Percentiles rank a stretch among this genome's conserved stretches.
phyloP scores from a whole-genome alignment of 1,284 basidiomycete genomes.

The Athelia psychrophila region DNA sequence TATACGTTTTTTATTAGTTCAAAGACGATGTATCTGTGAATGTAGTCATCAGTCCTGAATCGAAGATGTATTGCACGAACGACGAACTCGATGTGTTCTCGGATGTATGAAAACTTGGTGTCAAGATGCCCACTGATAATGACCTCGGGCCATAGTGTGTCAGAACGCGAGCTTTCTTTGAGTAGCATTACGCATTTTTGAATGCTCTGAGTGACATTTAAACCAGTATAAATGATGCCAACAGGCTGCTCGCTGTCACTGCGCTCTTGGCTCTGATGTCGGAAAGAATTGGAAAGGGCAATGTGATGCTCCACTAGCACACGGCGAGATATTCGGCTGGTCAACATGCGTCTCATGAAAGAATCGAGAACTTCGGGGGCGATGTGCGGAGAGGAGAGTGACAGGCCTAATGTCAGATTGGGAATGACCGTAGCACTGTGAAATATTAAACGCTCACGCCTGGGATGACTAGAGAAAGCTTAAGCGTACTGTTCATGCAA shows the following conservation, averaged over 20 bases:
- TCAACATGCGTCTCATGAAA: slow-evolving; percentile 89
- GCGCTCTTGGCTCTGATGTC: slow-evolving; percentile 23
- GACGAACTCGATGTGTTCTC: slow-evolving; percentile 82
- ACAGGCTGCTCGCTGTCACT: slow-evolving; percentile 58
- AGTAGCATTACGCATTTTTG: slow-evolving; percentile 66
- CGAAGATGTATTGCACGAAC: slow-evolving; percentile 18
- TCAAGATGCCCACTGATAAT: slow-evolving; percentile 72
- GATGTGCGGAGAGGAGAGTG: slow-evolving; percentile 76
- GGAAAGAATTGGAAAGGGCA: slow-evolving; percentile 66
- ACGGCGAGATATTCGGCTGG: slow-evolving; percentile 86
- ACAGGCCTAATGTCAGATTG: slow-evolving; percentile 72
- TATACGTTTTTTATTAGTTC: slow-evolving; percentile 85
- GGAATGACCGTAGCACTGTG: slow-evolving; percentile 73
- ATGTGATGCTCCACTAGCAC: slow-evolving; percentile 91
- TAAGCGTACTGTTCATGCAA: slow-evolving; percentile 73
- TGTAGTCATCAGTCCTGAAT: background rate
- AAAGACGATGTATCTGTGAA: slow-evolving; percentile 78
- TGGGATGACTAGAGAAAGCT: background rate
- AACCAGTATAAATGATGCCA: slow-evolving; percentile 81
- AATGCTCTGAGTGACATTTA: slow-evolving; percentile 71
- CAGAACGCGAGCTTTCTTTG: slow-evolving; percentile 42
- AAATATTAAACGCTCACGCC: background rate
- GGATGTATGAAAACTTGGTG: slow-evolving; percentile 81
- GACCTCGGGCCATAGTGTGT: slow-evolving; percentile 58
- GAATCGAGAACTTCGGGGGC: slow-evolving; percentile 78